Evolutionary conservation across 768 basidiomycete genomes (phyloP).

Genomic region (Podaxis sp.): DNA sequence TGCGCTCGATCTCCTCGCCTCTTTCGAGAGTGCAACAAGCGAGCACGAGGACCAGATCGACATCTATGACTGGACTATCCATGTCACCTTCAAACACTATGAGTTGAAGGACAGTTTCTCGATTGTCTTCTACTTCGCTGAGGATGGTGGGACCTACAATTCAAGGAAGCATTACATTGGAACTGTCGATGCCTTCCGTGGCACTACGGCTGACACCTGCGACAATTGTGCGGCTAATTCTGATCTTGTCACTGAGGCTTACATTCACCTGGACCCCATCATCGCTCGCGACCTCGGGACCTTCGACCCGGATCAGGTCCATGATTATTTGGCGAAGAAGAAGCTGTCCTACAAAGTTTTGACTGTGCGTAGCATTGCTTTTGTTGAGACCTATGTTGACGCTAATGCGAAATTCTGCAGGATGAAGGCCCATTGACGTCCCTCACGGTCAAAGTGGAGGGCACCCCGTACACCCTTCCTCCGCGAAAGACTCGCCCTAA

Average conservation of each 20-base stretch:
- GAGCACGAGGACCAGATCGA: conserved; percentile 7
- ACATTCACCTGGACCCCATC: conserved; percentile 41
- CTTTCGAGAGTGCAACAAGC: background rate
- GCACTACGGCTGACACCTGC: conserved; percentile 30
- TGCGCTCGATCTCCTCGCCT: background rate
- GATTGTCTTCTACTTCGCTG: conserved; percentile 44
- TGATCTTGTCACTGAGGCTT: conserved; percentile 38
- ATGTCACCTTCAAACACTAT: conserved; percentile 42
- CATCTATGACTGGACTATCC: conserved; percentile 42
- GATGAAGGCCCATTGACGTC: too few relatives aligned
- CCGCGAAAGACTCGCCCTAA: too few relatives aligned
- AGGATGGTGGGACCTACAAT: conserved; percentile 29
- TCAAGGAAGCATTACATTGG: conserved; percentile 36
- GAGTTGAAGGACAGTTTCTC: conserved; percentile 38
- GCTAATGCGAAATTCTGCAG: too few relatives aligned
- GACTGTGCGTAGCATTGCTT: background rate
- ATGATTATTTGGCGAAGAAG: conserved; percentile 34
- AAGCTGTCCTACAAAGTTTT: conserved; percentile 1
- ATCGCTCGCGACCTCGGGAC: conserved; percentile 32
- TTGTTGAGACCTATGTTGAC: too few relatives aligned
- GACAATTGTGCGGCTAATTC: conserved; percentile 38
- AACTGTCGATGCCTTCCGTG: conserved; percentile 39
- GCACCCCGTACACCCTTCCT: too few relatives aligned
- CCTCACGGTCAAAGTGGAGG: too few relatives aligned
- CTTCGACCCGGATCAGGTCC: conserved; percentile 36